These are phyloP conservation scores for Chytridiales sp. DNA, from an alignment of 371 early-diverging fungal species.

Conservation along the genomic window DNA sequence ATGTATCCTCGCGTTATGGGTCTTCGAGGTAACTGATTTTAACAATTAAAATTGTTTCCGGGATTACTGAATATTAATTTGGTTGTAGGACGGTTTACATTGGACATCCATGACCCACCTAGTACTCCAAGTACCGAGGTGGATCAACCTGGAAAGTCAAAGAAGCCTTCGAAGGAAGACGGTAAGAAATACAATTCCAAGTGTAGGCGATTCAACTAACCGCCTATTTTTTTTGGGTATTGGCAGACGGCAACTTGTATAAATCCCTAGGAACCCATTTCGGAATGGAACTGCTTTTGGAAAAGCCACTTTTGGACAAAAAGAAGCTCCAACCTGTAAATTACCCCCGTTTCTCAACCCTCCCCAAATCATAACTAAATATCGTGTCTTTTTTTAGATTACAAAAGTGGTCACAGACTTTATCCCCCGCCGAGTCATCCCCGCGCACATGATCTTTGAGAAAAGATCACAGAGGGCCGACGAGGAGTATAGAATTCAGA, in stretches of 20 bases:
- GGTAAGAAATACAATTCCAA: constrained; percentile 20
- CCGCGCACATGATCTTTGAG: constrained; percentile 38
- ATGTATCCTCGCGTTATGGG: constrained; percentile 50
- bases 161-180: constrained; percentile 16
- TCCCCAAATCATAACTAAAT: background rate
- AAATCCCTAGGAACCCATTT: constrained; percentile 40
- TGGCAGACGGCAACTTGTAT: constrained; percentile 36
- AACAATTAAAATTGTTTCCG: background rate
- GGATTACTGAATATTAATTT: background rate
- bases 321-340: constrained; percentile 52
- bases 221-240: too few species aligned
- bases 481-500: constrained; percentile 39
- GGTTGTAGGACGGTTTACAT: constrained; percentile 21
- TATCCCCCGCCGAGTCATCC: constrained; percentile 44
- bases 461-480: constrained; percentile 48
- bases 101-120: constrained; percentile 31
- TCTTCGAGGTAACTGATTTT: constrained; percentile 31
- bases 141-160: background rate
- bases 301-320: constrained; percentile 49
- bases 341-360: background rate
- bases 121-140: constrained; percentile 9
- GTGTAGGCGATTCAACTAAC: too few species aligned
- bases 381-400: constrained; percentile 28
- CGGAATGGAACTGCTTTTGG: constrained; percentile 39
- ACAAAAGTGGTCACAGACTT: constrained; percentile 50